Conservation (phyloP, 352 stramenopile species). For the Pilasporangium apinafurcum region DNA sequence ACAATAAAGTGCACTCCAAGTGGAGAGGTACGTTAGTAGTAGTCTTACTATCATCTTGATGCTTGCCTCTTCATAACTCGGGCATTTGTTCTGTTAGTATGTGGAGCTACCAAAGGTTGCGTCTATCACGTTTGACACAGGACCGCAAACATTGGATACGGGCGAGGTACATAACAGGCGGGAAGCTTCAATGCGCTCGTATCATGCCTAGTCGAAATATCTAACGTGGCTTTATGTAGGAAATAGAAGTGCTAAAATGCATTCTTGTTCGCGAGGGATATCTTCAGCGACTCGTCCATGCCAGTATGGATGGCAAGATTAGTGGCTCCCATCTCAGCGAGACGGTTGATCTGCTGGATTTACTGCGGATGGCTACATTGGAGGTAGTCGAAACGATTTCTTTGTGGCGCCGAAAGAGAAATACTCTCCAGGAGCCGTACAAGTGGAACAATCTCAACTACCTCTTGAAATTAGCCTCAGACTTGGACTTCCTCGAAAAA, state of each 20-base stretch:
- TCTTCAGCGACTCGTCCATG: conserved; percentile 55
- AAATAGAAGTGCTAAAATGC: conserved; percentile 86
- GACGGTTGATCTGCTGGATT: conserved; percentile 82
- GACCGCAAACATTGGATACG: conserved; percentile 25
- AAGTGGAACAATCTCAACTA: conserved; percentile 92
- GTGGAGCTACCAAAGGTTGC: conserved; percentile 31
- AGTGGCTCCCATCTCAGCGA: conserved; percentile 48
- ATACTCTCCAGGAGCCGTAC: conserved; percentile 33
- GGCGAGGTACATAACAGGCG: conserved; percentile 28
- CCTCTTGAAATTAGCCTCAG: conserved; percentile 84
- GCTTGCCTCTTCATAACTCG: background rate
- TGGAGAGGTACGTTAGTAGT: conserved; percentile 1
- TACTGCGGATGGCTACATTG: conserved; percentile 81
- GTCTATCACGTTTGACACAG: conserved; percentile 19
- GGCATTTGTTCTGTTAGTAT: background rate
- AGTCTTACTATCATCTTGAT: conserved; percentile 13
- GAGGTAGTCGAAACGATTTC: conserved; percentile 84
- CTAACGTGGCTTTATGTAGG: conserved; percentile 15
- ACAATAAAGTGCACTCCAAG: conserved; percentile 10
- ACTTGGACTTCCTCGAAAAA: conserved; percentile 88
- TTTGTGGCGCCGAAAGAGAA: conserved; percentile 54
- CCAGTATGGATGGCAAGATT: conserved; percentile 32
- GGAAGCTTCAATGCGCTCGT: background rate
- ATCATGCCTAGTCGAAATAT: background rate
- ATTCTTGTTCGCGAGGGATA: conserved; percentile 89